Conservation (phyloP, 2,329 filamentous ascomycete species). For the Fusarium sp. region DNA sequence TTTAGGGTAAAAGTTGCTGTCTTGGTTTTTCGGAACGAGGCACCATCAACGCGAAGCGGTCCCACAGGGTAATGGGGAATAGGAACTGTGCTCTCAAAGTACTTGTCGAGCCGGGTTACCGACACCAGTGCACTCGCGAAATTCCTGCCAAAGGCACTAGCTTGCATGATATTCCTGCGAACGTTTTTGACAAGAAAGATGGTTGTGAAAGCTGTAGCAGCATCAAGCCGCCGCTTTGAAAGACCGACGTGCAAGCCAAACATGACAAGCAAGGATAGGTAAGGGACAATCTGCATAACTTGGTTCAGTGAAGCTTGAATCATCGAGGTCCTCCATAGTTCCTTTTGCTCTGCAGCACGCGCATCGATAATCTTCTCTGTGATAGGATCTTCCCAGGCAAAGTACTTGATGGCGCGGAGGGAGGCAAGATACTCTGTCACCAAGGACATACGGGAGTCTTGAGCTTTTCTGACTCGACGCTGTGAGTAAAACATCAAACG, state of each 20-base stretch:
- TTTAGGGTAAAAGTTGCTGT: slow-evolving; percentile 62
- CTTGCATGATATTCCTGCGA: slow-evolving; percentile 63
- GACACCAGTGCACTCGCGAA: slow-evolving; percentile 55
- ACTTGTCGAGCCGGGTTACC: slow-evolving; percentile 64
- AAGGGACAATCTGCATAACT: slow-evolving; percentile 63
- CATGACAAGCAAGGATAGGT: slow-evolving; percentile 63
- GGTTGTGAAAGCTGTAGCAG: slow-evolving; percentile 68
- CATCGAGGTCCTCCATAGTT: slow-evolving; percentile 64
- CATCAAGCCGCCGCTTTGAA: slow-evolving; percentile 60
- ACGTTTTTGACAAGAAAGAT: slow-evolving; percentile 65
- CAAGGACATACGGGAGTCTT: slow-evolving; percentile 67
- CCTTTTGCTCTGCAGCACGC: slow-evolving; percentile 62
- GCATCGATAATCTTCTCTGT: slow-evolving; percentile 62
- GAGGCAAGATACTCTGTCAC: slow-evolving; percentile 68
- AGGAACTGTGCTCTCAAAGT: slow-evolving; percentile 63
- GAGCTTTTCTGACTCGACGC: slow-evolving; percentile 63
- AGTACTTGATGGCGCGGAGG: slow-evolving; percentile 70
- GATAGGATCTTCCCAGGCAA: slow-evolving; percentile 68
- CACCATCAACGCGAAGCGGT: slow-evolving; percentile 58
- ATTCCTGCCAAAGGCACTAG: slow-evolving; percentile 55
- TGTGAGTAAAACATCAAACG: slow-evolving; percentile 62
- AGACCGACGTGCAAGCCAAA: slow-evolving; percentile 64
- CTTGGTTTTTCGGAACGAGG: slow-evolving; percentile 61
- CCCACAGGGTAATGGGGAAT: slow-evolving; percentile 61
- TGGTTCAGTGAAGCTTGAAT: slow-evolving; percentile 60